These are phyloP conservation scores for Suillus spraguei DNA, from an alignment of 768 basidiomycete species.

Conservation along the genomic window DNA sequence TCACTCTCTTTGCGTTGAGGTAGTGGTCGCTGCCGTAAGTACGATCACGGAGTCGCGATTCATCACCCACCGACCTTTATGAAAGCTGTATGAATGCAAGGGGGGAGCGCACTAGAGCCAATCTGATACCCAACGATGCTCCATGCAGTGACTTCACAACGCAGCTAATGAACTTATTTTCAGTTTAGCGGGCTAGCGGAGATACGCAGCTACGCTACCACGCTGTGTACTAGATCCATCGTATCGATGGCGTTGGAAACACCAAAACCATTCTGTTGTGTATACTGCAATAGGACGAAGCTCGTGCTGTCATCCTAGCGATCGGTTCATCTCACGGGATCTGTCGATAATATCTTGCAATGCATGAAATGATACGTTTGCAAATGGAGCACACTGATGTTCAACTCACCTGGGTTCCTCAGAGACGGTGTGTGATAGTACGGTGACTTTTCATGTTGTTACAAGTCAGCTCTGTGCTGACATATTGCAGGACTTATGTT, in stretches of 20 bases:
- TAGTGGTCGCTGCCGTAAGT: not conserved
- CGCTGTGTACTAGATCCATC: not conserved
- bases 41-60: not conserved
- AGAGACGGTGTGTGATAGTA: not conserved
- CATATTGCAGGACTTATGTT: not conserved
- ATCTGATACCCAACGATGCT: too few relatives aligned
- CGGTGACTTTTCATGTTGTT: not conserved
- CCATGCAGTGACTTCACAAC: not conserved
- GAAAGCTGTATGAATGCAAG: too few relatives aligned
- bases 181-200: not conserved
- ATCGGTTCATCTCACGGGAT: not conserved
- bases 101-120: not conserved
- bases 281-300: not conserved
- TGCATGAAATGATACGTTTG: not conserved
- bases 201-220: not conserved
- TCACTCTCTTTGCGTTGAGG: too few relatives aligned
- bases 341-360: too few relatives aligned
- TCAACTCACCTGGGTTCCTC: too few relatives aligned
- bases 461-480: not conserved
- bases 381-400: not conserved
- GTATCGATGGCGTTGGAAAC: too few relatives aligned
- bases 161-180: not conserved
- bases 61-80: not conserved
- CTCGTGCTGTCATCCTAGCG: not conserved
- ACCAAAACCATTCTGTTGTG: not conserved